Base-by-base conservation (phyloP, 345 rosid genomes). In the Eutrema yunnanense region DNA sequence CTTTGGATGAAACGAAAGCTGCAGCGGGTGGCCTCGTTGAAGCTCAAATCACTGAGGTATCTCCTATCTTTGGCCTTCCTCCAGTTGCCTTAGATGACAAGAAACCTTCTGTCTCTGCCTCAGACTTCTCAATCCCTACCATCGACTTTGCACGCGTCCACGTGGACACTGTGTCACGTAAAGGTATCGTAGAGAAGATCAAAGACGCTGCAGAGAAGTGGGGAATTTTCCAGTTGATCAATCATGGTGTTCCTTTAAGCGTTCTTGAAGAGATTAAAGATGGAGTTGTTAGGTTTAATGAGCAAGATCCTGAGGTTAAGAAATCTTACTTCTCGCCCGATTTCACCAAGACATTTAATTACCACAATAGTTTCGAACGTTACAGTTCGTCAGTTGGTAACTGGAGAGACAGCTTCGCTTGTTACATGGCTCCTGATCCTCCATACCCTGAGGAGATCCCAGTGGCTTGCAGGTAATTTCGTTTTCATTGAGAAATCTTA, bases 181-280 rank as follows among this genome's bases (percentile, higher is more conserved):
- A 50, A 43, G 47, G 53, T 42, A 58, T 77, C 0, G 69, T 79
- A 4, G 44, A 78, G 33, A 51, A 62, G 59, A 69, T 85, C 33
- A 40, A 79, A 55, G 61, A 46, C 0, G 83, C 84, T 3, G 73
- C 80, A 0, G 81, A 77, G 79, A 52, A 60, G 0, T 85, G 84
- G 84, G 87, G 87, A 7, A 69, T 87, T 57, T 83, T 87, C 46
- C 89, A 81, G 52, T 61, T 83, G 36, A 69, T 83, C 19, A 83
- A 83, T 14, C 87, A 87, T 29, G 82, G 85, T 40, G 82, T 87
- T 62, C 83, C 83, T 2, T n/a, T 9, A 3, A 70, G 22, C 8
- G 52, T 77, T 58, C 69, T 84, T 68, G 76, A 78, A 8, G 80
- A 75, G 34, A 47, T 82, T 16, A 12, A 79, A 9, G 36, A 83